Conservation (phyloP, 345 rosid genomes). For the Citrus sinensis region DVS_A1.0 CM039162.1:5929501-5930000, state of each 20-base stretch:
- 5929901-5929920: slow-evolving; percentile 4
- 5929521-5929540: neutral
- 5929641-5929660: neutral
- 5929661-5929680: neutral
- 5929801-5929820: slow-evolving; percentile 17
- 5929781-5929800: neutral
- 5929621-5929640: neutral
- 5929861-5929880: neutral
- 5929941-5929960: neutral
- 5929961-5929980: neutral
- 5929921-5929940: neutral
- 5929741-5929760: neutral
- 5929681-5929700: neutral
- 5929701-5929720: neutral
- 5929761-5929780: neutral
- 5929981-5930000: slow-evolving; percentile 6
- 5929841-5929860: slow-evolving; percentile 6
- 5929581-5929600: slow-evolving; percentile 27
- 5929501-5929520: neutral
- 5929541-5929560: neutral
- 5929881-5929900: slow-evolving; percentile 1
- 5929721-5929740: neutral
- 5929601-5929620: slow-evolving; percentile 18
- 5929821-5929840: neutral
- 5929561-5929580: slow-evolving; percentile 18